These are phyloP conservation scores for Fusarium mexicanum DNA, from an alignment of 2,329 filamentous ascomycete species.

Conservation along the genomic window DNA sequence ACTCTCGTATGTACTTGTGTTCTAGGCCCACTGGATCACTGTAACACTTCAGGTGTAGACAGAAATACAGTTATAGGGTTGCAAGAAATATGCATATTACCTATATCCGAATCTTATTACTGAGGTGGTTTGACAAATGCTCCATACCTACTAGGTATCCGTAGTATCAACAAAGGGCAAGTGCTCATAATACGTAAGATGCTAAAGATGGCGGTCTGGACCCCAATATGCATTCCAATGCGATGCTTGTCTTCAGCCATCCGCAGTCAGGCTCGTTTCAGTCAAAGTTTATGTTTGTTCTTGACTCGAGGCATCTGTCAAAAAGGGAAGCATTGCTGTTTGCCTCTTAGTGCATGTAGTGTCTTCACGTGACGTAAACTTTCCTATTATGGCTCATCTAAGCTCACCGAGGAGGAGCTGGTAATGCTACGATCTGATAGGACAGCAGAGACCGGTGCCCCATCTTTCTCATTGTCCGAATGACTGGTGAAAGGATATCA, in stretches of 20 bases:
- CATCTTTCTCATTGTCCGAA: constrained; percentile 6
- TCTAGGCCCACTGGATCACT: neutral
- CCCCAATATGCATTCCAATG: neutral
- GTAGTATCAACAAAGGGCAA: neutral
- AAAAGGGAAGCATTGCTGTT: constrained; percentile 1
- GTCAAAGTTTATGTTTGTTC: neutral
- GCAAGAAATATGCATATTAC: neutral
- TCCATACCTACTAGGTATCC: neutral
- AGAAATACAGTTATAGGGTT: neutral
- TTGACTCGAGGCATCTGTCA: neutral
- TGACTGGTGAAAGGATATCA: constrained; percentile 13
- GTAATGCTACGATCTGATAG: neutral
- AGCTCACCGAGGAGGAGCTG: constrained; percentile 15
- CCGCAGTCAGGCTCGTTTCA: neutral
- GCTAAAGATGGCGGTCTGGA: neutral
- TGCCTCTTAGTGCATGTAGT: neutral
- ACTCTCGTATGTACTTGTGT: neutral
- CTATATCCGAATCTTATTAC: neutral
- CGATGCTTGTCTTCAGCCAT: neutral
- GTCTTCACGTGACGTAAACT: constrained; percentile 31
- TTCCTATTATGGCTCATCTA: constrained; percentile 21
- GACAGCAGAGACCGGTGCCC: neutral
- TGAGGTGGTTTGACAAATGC: neutral
- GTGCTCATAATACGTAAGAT: constrained; percentile 16
- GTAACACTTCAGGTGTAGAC: neutral